phyloP scores from a whole-genome alignment of 2,329 filamentous ascomycete genomes.

The Colletotrichum sp. region DNA sequence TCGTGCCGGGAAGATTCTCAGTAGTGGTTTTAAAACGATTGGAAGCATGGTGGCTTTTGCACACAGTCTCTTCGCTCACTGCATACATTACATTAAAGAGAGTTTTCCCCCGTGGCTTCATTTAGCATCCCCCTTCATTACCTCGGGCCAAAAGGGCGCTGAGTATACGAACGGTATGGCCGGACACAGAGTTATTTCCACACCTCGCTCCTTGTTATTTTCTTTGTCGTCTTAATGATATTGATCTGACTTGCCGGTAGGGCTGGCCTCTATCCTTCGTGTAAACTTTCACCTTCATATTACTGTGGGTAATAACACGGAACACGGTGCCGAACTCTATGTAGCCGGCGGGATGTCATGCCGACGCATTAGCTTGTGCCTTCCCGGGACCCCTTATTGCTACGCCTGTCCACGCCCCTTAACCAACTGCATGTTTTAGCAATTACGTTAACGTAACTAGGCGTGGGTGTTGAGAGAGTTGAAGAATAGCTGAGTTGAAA shows the following conservation, averaged over 20 bases:
- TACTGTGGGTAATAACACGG: background rate
- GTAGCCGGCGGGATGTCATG: background rate
- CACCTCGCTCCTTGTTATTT: background rate
- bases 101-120: background rate
- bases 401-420: background rate
- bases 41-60: background rate
- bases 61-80: background rate
- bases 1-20: background rate
- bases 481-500: background rate
- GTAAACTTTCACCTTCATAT: background rate
- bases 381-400: background rate
- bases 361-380: background rate
- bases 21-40: background rate
- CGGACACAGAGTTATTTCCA: background rate
- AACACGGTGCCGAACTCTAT: background rate
- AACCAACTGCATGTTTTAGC: background rate
- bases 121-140: background rate
- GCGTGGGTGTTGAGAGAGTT: background rate
- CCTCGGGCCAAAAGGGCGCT: background rate
- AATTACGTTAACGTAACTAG: background rate
- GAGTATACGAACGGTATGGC: background rate
- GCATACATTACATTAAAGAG: background rate
- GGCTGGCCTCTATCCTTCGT: background rate
- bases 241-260: background rate
- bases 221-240: background rate